These are phyloP conservation scores for Penicillium sp. DNA, from an alignment of 2,329 filamentous ascomycete species.

Conservation along the genomic window DNA sequence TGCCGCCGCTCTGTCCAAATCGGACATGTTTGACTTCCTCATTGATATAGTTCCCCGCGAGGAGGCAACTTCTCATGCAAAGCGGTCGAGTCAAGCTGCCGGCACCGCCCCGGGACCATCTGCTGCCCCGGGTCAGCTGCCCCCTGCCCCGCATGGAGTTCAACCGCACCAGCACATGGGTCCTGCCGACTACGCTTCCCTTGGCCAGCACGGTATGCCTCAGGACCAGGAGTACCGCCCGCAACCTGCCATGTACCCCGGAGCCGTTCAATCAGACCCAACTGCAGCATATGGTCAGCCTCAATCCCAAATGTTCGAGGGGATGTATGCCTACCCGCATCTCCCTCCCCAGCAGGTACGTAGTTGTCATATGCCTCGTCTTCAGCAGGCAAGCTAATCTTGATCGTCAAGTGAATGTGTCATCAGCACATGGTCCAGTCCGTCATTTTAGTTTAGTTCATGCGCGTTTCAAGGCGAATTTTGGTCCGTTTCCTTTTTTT, in stretches of 20 bases:
- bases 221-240: slow-evolving; percentile 77
- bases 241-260: slow-evolving; percentile 77
- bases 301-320: slow-evolving; percentile 74
- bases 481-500: slow-evolving; percentile 13
- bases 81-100: slow-evolving; percentile 60
- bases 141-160: slow-evolving; percentile 48
- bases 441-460: slow-evolving; percentile 10
- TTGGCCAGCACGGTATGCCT: slow-evolving; percentile 63
- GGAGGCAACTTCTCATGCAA: slow-evolving; percentile 82
- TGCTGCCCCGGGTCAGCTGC: slow-evolving; percentile 40
- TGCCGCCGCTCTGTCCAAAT: slow-evolving; percentile 91
- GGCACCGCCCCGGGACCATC: slow-evolving; percentile 53
- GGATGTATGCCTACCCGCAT: slow-evolving; percentile 78
- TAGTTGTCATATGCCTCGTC: background rate
- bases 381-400: slow-evolving; percentile 3
- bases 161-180: slow-evolving; percentile 58
- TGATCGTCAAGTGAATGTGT: slow-evolving; percentile 8
- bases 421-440: slow-evolving; percentile 1
- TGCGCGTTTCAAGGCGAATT: slow-evolving; percentile 20
- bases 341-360: slow-evolving; percentile 82
- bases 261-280: slow-evolving; percentile 72
- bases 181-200: slow-evolving; percentile 58
- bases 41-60: slow-evolving; percentile 98
- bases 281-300: slow-evolving; percentile 73
- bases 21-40: slow-evolving; percentile 99